Percentiles rank a stretch among this genome's conserved stretches.
Evolutionary conservation across 106 monocot species (phyloP).

Genomic region (Dendrobium catenatum): DNA sequence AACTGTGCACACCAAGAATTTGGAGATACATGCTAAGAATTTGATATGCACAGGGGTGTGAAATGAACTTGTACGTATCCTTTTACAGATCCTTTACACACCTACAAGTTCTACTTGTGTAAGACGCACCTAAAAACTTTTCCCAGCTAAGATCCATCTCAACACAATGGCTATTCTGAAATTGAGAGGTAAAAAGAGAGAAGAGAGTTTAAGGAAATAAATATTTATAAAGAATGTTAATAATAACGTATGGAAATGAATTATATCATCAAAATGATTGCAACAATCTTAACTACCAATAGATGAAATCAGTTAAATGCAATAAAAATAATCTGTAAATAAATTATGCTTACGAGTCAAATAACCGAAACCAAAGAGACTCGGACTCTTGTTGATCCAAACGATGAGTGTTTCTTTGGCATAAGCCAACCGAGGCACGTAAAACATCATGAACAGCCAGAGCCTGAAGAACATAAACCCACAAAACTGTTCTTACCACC

Average conservation of each 20-base stretch:
- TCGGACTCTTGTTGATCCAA: slow-evolving; percentile 70
- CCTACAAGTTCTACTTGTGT: not conserved
- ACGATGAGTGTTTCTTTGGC: slow-evolving; percentile 81
- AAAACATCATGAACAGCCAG: slow-evolving; percentile 51
- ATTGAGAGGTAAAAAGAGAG: not conserved
- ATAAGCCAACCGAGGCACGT: slow-evolving; percentile 56
- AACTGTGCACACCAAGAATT: not conserved
- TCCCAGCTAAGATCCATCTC: not conserved
- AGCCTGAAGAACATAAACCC: slow-evolving; percentile 38
- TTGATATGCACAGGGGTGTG: not conserved
- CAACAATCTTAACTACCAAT: not conserved
- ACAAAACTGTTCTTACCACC: not conserved
- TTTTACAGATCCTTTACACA: not conserved
- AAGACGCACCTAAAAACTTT: not conserved
- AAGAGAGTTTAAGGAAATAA: not conserved
- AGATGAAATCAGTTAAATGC: not conserved
- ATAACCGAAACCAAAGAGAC: slow-evolving; percentile 85
- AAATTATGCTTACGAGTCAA: slow-evolving; percentile 70
- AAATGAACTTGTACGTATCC: not conserved
- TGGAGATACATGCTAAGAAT: not conserved
- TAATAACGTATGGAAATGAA: not conserved
- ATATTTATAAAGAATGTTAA: not conserved
- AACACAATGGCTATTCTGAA: not conserved
- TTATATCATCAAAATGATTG: not conserved
- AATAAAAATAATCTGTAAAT: not conserved